These are phyloP conservation scores for Filosporella fistucella DNA, from an alignment of 495 filamentous ascomycete species.

Conservation along the genomic window DNA sequence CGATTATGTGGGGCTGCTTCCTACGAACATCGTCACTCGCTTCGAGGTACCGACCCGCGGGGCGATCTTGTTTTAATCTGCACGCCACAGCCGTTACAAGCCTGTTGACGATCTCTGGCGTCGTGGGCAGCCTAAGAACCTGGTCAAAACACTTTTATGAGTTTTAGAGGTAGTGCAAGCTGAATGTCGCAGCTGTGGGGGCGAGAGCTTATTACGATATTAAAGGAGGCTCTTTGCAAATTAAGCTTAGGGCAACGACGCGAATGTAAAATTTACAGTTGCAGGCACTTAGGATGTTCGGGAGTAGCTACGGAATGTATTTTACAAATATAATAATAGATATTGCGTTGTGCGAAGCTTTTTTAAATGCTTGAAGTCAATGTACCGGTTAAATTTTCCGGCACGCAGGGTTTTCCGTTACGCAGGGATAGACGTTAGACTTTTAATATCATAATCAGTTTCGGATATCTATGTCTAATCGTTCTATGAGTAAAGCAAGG, in stretches of 20 bases:
- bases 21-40: slow-evolving; percentile 4
- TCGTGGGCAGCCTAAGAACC: not conserved
- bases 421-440: too few relatives aligned
- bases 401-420: too few relatives aligned
- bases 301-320: not conserved
- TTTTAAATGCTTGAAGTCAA: not conserved
- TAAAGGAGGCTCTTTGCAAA: not conserved
- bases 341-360: not conserved
- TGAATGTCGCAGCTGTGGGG: not conserved
- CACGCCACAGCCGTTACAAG: slow-evolving; percentile 10
- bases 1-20: slow-evolving; percentile 1
- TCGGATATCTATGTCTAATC: too few relatives aligned
- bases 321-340: not conserved
- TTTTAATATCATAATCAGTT: too few relatives aligned
- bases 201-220: not conserved
- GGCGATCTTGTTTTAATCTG: slow-evolving; percentile 13
- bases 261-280: not conserved
- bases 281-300: not conserved
- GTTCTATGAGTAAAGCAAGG: too few relatives aligned
- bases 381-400: too few relatives aligned
- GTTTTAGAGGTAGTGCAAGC: not conserved
- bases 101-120: slow-evolving; percentile 4
- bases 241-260: not conserved
- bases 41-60: slow-evolving; percentile 6
- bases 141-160: not conserved